Base-by-base conservation (phyloP, 1,139 yeast genomes). In the Protomyces macrosporus region DNA sequence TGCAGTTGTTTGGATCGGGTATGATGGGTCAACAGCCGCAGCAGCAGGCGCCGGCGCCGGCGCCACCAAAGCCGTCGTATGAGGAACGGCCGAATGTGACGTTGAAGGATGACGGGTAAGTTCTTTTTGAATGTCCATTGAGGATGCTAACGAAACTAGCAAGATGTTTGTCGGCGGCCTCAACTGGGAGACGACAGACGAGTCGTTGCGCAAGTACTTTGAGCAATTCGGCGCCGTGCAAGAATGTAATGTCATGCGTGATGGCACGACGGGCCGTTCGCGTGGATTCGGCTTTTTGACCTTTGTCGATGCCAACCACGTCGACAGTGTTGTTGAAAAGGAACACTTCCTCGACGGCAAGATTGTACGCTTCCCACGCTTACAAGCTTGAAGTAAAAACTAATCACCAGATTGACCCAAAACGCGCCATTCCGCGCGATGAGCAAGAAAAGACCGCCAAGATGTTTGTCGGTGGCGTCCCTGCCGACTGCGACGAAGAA, bases 81-180 rank as follows among this genome's bases (percentile, higher is more conserved):
- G 64, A 70, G 72, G 73, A 75, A 69, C 70, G 76, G 70, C 66
- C 67, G 70, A 69, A 73, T 70, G 67, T 53, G 23, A 40, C 55
- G 45, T 53, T 45, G 53, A 66, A 70, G 76, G 64, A 68, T 74
- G 74, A 70, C 75, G 58, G 73, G 75, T 76, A 65, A 80, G 75
- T 69, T 77, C 73, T 72, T 75, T 74, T 70, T 75, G 69, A 42
- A n/a, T 42, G 23, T 9, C 23, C 5, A 16, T 2, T 6, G 48
- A 16, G 67, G 5, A n/a, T 42, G 32, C 32, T n/a, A 5, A 42
- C 48, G 9, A 73, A 35, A 74, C 53, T 67, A 96, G 97, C 65
- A 93, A 93, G 74, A 90, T 95, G 97, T 93, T 93, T 74, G 85
- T 93, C 74, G 99, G 99, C 69, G 99, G 99, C 61, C 84, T 93